These are phyloP conservation scores for Neurospora crassa DNA, from an alignment of 2,329 filamentous ascomycete species.

Conservation along the genomic window DNA sequence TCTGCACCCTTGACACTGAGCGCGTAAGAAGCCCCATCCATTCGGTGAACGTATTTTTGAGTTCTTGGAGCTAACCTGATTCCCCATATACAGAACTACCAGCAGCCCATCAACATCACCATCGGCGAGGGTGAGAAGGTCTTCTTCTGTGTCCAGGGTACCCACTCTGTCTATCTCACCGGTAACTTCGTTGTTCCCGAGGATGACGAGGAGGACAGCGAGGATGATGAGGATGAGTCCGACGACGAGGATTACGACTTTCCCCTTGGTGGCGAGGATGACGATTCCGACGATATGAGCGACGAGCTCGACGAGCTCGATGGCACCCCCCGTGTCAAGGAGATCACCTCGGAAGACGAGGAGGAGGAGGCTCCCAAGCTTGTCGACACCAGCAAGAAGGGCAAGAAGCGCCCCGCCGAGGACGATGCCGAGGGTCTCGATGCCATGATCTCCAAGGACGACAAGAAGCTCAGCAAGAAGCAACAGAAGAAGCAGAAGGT, in stretches of 20 bases:
- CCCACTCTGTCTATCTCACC: constrained; percentile 83
- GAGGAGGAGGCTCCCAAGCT: constrained; percentile 62
- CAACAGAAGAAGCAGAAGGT: constrained; percentile 92
- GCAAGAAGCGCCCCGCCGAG: constrained; percentile 88
- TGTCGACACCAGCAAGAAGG: constrained; percentile 47
- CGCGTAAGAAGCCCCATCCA: constrained; percentile 50
- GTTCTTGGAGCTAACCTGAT: constrained; percentile 17
- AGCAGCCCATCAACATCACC: constrained; percentile 90
- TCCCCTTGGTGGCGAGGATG: constrained; percentile 64
- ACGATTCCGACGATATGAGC: constrained; percentile 60
- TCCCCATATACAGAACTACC: constrained; percentile 59
- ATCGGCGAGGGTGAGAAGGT: constrained; percentile 81
- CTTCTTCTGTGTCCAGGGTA: constrained; percentile 86
- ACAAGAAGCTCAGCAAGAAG: constrained; percentile 84
- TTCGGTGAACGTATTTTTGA: neutral
- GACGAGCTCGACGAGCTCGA: constrained; percentile 72
- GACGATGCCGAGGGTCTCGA: constrained; percentile 63
- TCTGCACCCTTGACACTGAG: constrained; percentile 92
- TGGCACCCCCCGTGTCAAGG: constrained; percentile 66
- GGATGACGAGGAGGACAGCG: constrained; percentile 53
- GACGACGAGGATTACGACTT: constrained; percentile 72
- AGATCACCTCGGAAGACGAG: constrained; percentile 73
- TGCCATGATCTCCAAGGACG: constrained; percentile 73
- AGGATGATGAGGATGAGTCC: constrained; percentile 54
- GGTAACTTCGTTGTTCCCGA: constrained; percentile 86